These are phyloP conservation scores for Coemansia biformis DNA, from an alignment of 192 early-diverging fungal genomes.

Conservation along the genomic window DNA sequence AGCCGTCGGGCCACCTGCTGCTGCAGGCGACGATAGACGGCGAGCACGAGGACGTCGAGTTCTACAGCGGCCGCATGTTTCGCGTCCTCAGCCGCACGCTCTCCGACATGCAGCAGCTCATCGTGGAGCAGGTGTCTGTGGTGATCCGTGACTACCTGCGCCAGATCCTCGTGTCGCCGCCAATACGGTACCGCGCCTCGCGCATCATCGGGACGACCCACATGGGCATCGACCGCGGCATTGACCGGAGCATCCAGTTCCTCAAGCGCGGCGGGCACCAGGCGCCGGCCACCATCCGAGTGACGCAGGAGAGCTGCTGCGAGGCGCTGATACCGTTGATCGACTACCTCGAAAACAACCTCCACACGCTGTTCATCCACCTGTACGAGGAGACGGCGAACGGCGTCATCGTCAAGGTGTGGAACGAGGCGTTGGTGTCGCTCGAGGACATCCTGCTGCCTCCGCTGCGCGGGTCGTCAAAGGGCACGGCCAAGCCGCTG, in stretches of 20 bases:
- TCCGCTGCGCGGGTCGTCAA: constrained; percentile 55
- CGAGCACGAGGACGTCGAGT: constrained; percentile 75
- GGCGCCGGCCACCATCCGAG: constrained; percentile 26
- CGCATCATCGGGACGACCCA: constrained; percentile 13
- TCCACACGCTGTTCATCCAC: constrained; percentile 60
- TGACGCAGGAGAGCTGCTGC: constrained; percentile 56
- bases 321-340: constrained; percentile 63
- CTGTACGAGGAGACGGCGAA: constrained; percentile 62
- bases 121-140: constrained; percentile 67
- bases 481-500: constrained; percentile 58
- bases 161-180: constrained; percentile 55
- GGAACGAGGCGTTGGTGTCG: constrained; percentile 64
- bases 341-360: constrained; percentile 71
- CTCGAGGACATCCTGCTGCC: constrained; percentile 69
- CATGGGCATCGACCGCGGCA: constrained; percentile 35
- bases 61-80: constrained; percentile 75
- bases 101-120: constrained; percentile 61
- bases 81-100: constrained; percentile 63
- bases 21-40: constrained; percentile 72
- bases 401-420: constrained; percentile 61
- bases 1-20: constrained; percentile 60
- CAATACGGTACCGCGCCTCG: constrained; percentile 28
- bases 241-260: constrained; percentile 54
- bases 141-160: constrained; percentile 62
- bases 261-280: constrained; percentile 37